These are phyloP conservation scores for Rhizopus stolonifer DNA, from an alignment of 371 early-diverging fungal species.

Conservation along the genomic window DNA sequence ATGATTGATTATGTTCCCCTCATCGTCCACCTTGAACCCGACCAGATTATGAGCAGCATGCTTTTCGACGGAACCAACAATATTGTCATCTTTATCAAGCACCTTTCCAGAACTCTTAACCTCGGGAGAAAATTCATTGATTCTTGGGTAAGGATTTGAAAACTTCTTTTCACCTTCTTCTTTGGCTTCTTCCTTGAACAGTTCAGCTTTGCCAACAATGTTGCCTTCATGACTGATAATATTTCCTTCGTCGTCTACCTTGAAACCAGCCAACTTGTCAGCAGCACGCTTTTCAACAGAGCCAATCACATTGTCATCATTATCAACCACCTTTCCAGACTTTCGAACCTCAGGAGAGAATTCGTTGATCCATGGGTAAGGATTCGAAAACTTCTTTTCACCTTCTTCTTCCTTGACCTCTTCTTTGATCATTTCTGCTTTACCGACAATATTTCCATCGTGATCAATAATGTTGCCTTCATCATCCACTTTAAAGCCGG, in stretches of 20 bases:
- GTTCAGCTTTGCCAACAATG: not conserved
- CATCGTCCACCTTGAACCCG: constrained; percentile 21
- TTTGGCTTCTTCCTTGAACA: not conserved
- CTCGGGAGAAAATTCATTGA: constrained; percentile 24
- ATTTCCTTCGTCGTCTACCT: not conserved
- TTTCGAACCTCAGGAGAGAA: constrained; percentile 17
- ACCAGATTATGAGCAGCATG: constrained; percentile 16
- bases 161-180: constrained; percentile 7
- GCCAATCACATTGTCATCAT: constrained; percentile 15
- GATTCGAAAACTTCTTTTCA: constrained; percentile 11
- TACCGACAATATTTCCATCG: not conserved
- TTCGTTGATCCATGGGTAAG: constrained; percentile 12
- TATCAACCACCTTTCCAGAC: constrained; percentile 19
- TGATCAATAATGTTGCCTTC: not conserved
- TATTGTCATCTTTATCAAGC: constrained; percentile 18
- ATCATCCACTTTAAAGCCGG: not conserved
- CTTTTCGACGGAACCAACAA: constrained; percentile 24
- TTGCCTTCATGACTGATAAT: not conserved
- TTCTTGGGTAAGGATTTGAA: constrained; percentile 18
- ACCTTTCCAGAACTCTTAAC: constrained; percentile 30
- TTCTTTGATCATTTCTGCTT: not conserved
- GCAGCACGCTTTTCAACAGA: constrained; percentile 7
- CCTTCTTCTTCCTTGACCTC: constrained; percentile 1
- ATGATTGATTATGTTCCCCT: constrained; percentile 24
- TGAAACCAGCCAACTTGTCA: constrained; percentile 2